A percentile compares a stretch with the other conserved stretches of the same genome.
Evolutionary conservation across 2,329 filamentous ascomycete genomes (phyloP).

Genomic region (Ascochyta clinopodiicola): DNA sequence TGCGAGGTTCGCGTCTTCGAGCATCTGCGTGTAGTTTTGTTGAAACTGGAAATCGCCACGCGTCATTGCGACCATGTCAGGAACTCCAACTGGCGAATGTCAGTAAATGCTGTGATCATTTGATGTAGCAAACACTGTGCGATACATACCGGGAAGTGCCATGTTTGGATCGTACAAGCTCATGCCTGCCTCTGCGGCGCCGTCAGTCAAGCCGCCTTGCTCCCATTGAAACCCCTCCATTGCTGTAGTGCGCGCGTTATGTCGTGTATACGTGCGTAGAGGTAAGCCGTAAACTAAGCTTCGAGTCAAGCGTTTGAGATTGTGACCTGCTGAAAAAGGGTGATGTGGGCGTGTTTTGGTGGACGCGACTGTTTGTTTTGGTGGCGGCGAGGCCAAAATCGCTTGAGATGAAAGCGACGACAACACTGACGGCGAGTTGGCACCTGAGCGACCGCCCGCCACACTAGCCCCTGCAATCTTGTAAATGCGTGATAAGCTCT

Average conservation of each 20-base stretch:
- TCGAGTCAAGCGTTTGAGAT: not conserved
- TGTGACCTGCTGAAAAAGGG: not conserved
- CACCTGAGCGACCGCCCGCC: not conserved
- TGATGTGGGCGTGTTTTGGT: not conserved
- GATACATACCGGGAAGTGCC: not conserved
- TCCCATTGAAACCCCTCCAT: constrained; percentile 3
- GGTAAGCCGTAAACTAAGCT: not conserved
- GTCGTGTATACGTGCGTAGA: not conserved
- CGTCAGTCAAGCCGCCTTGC: not conserved
- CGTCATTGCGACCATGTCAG: not conserved
- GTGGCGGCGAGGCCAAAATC: constrained; percentile 19
- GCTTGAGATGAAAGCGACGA: constrained; percentile 20
- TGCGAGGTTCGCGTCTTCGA: not conserved
- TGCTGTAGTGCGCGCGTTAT: not conserved
- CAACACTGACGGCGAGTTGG: not conserved
- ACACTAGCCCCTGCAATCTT: not conserved
- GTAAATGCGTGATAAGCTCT: constrained; percentile 7
- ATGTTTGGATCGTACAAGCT: not conserved
- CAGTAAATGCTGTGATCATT: not conserved
- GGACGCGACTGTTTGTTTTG: not conserved
- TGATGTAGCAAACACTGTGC: not conserved
- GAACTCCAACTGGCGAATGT: not conserved
- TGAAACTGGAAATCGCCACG: not conserved
- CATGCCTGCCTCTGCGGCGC: not conserved
- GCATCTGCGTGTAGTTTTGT: not conserved